Base-by-base conservation (phyloP, 305 asterid genomes). In the Solanum chacoense region DNA sequence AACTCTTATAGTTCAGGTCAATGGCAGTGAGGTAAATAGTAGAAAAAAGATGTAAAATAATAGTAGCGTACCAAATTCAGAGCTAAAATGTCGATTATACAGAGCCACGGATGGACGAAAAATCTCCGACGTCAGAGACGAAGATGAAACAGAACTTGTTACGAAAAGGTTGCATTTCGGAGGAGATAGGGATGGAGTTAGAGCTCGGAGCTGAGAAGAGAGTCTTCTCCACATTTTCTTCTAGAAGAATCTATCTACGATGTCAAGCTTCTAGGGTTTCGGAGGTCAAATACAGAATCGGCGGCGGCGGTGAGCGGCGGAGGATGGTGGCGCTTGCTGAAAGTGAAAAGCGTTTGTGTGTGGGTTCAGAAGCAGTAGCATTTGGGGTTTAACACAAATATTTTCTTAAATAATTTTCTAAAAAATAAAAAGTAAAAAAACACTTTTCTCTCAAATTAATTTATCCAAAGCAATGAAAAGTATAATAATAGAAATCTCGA, bases 211-310 rank as follows among this genome's bases (percentile, higher is more conserved):
- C 84, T 72, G 88, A 69, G 88, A 29, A 50, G 84, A 31, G 31
- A 87, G 13, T 73, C 88, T 73, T 20, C 88, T 87, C 88, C 84
- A 87, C 88, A 87, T 87, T 38, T 86, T 78, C 45, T 38, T 85
- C 88, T 65, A 34, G 18, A 75, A 20, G 29, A 75, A 34, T 75
- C 45, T 75, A 75, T 37, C 85, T 3, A n/a, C 32, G 32, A 37
- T 75, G 5, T 20, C 0, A 75, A 4, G 4, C 7, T 36, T 36
- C 63, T 79, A 79, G 85, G 65, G 85, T 79, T 38, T 6, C 50
- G 20, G 55, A n/a, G 50, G 31, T 35, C 11, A 22, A 78, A 76
- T 36, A 36, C 31, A 36, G 32, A 12, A 40, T 37, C 34, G 34
- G 18, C 69, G 18, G 26, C 16, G 10, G 24, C 67, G 71, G 71